phyloP scores from a whole-genome alignment of 2,329 filamentous ascomycete species.

The Coniochaeta pulveracea region DNA sequence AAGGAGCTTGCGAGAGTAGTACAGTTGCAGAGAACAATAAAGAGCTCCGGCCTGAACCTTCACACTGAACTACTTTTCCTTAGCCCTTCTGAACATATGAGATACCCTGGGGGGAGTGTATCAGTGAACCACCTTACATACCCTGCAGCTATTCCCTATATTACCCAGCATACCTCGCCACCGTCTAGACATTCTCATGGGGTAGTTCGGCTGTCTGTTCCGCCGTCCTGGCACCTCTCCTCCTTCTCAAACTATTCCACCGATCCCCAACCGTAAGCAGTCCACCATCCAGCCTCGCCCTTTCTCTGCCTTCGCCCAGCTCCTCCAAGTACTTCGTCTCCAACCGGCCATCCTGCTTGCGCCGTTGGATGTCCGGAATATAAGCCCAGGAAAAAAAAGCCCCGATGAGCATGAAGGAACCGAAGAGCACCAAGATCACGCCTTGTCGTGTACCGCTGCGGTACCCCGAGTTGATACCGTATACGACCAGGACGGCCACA shows the following conservation, averaged over 20 bases:
- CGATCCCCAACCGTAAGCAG: conserved; percentile 31
- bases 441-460: conserved; percentile 29
- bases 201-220: conserved; percentile 4
- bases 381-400: conserved; percentile 41
- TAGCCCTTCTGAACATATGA: no score
- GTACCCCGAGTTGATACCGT: conserved; percentile 35
- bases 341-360: conserved; percentile 20
- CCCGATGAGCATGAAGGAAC: conserved; percentile 34
- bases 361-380: conserved; percentile 34
- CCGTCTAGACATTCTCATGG: no score
- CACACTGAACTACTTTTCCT: no score
- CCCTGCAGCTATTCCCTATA: no score
- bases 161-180: no score
- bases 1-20: no score
- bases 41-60: no score
- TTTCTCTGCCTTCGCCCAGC: conserved; percentile 34
- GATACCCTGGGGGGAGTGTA: no score
- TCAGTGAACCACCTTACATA: no score
- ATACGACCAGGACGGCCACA: conserved; percentile 36
- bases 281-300: conserved; percentile 31
- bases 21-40: no score
- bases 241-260: conserved; percentile 24
- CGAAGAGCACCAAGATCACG: conserved; percentile 38
- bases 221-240: conserved; percentile 11
- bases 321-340: conserved; percentile 38